These are phyloP conservation scores for Grosmannia huntii DNA, from an alignment of 2,329 filamentous ascomycete species.

Conservation along the genomic window DNA sequence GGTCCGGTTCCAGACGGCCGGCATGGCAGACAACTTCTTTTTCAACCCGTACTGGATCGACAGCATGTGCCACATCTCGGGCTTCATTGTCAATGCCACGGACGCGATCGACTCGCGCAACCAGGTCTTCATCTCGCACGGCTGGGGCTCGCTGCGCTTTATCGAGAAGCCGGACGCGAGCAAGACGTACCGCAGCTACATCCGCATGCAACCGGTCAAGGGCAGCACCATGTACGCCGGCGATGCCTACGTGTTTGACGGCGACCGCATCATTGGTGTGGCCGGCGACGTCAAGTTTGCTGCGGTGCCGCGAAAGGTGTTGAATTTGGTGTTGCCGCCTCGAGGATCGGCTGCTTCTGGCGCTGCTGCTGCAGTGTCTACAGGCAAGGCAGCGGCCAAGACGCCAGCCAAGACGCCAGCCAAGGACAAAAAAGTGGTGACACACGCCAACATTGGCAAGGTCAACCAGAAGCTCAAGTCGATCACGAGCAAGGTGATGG, in stretches of 20 bases:
- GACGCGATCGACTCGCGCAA: conserved; percentile 41
- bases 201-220: conserved; percentile 42
- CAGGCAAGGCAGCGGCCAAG: conserved; percentile 28
- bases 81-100: conserved; percentile 48
- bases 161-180: conserved; percentile 29
- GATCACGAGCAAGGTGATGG: conserved; percentile 32
- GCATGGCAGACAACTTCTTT: conserved; percentile 31
- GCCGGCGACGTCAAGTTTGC: conserved; percentile 51
- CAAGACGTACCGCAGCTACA: conserved; percentile 42
- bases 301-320: conserved; percentile 50
- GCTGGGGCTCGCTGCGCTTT: conserved; percentile 41
- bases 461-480: conserved; percentile 34
- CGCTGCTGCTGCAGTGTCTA: background rate
- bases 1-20: conserved; percentile 31
- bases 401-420: too few relatives aligned
- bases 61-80: conserved; percentile 44
- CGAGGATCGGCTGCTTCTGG: conserved; percentile 32
- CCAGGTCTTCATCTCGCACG: conserved; percentile 46
- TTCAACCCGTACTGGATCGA: conserved; percentile 48
- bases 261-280: conserved; percentile 34
- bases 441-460: conserved; percentile 30
- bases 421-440: conserved; percentile 26
- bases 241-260: conserved; percentile 42
- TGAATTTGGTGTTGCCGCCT: conserved; percentile 55
- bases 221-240: conserved; percentile 38